Conservation (phyloP, 2,329 filamentous ascomycete species). For the Passalora sequoiae region DNA sequence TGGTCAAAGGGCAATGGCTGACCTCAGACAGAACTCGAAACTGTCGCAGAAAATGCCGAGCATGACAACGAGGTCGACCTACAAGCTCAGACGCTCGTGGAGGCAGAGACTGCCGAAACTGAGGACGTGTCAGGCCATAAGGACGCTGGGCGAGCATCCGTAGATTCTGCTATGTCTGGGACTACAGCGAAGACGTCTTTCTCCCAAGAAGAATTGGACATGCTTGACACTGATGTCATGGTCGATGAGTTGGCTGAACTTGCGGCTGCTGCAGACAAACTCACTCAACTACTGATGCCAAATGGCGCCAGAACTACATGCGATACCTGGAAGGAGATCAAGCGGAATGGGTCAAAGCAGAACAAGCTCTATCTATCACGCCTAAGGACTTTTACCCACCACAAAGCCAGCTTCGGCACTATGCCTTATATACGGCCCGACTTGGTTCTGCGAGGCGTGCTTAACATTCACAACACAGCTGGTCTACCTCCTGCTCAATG, state of each 20-base stretch:
- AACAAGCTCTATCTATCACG: slow-evolving; percentile 36
- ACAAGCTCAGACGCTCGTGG: slow-evolving; percentile 8
- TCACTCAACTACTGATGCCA: slow-evolving; percentile 29
- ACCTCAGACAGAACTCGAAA: slow-evolving; percentile 6
- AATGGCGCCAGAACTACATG: slow-evolving; percentile 21
- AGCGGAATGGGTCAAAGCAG: slow-evolving; percentile 35
- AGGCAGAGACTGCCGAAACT: background rate
- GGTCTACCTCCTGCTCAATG: slow-evolving; percentile 29
- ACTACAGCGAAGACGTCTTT: slow-evolving; percentile 46
- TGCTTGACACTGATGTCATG: slow-evolving; percentile 40
- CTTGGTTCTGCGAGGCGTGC: slow-evolving; percentile 37
- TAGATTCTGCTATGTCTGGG: slow-evolving; percentile 41
- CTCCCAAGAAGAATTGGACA: slow-evolving; percentile 40
- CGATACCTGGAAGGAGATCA: slow-evolving; percentile 30
- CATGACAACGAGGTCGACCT: slow-evolving; percentile 7
- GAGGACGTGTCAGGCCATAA: slow-evolving; percentile 19
- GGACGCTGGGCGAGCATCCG: slow-evolving; percentile 8
- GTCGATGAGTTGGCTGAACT: slow-evolving; percentile 39
- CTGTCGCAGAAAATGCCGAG: slow-evolving; percentile 10
- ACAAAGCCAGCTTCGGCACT: slow-evolving; percentile 36
- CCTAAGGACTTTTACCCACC: slow-evolving; percentile 31
- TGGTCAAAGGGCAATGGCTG: no score
- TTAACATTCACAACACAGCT: slow-evolving; percentile 29
- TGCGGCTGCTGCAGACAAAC: slow-evolving; percentile 22
- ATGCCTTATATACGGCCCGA: slow-evolving; percentile 40